A percentile compares a stretch with the other conserved stretches of the same genome.
Evolutionary conservation across 2,329 filamentous ascomycete genomes (phyloP).

Genomic region (Diaporthe longicolla): DNA sequence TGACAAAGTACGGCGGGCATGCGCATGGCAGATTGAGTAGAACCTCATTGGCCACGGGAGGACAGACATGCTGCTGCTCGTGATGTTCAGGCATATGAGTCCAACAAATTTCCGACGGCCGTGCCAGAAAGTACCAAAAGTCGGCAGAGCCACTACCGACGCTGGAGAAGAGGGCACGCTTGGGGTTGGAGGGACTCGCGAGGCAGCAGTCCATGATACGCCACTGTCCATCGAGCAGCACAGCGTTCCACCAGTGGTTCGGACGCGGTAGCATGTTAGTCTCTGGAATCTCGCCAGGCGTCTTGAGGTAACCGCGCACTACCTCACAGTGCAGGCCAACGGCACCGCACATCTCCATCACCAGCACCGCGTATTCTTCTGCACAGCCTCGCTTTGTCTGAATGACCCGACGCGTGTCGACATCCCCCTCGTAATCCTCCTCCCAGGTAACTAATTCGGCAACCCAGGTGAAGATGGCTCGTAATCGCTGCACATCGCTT

Average conservation of each 20-base stretch:
- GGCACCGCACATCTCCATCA: conserved; percentile 93
- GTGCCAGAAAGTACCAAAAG: conserved; percentile 92
- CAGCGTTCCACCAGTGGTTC: conserved; percentile 98
- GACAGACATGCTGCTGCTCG: conserved; percentile 92
- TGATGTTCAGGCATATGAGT: conserved; percentile 93
- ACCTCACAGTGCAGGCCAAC: conserved; percentile 91
- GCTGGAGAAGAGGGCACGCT: conserved; percentile 82
- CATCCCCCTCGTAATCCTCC: conserved; percentile 83
- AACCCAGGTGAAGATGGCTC: conserved; percentile 98
- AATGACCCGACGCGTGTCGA: conserved; percentile 87
- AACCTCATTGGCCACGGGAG: conserved; percentile 87
- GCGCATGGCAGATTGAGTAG: conserved; percentile 88
- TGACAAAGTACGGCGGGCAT: conserved; percentile 89
- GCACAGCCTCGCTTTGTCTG: conserved; percentile 87
- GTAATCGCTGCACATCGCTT: conserved; percentile 91
- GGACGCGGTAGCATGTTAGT: conserved; percentile 85
- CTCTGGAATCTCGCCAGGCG: conserved; percentile 86
- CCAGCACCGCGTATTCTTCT: conserved; percentile 89
- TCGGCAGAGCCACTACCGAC: conserved; percentile 80
- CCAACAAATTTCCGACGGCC: conserved; percentile 92
- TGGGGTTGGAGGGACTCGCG: conserved; percentile 91
- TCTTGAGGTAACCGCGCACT: conserved; percentile 90
- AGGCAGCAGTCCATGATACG: conserved; percentile 95
- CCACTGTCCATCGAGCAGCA: conserved; percentile 95
- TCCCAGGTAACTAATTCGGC: conserved; percentile 97